Conservation (phyloP, 352 stramenopile species). For the Elongisporangium senticosum region DNA sequence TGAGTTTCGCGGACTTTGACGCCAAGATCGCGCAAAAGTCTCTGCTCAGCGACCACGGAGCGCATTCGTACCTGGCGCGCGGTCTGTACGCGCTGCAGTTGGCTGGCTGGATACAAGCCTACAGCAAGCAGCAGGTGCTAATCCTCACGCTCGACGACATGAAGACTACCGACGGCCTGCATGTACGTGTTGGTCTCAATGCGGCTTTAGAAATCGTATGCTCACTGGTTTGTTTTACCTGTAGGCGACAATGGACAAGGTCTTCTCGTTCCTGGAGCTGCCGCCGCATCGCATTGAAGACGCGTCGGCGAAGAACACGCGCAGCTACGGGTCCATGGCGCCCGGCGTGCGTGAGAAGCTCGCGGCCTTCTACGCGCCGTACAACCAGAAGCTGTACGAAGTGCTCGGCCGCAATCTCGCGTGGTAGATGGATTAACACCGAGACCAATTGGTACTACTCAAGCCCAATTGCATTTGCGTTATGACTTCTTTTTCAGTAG, state of each 20-base stretch:
- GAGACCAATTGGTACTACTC: not conserved
- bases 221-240: slow-evolving; percentile 6
- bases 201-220: slow-evolving; percentile 5
- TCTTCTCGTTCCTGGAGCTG: slow-evolving; percentile 85
- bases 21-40: slow-evolving; percentile 42
- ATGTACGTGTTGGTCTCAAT: slow-evolving; percentile 28
- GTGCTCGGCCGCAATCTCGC: slow-evolving; percentile 56
- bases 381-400: slow-evolving; percentile 71
- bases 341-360: slow-evolving; percentile 50
- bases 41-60: slow-evolving; percentile 53
- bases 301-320: slow-evolving; percentile 81
- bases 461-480: slow-evolving; percentile 8
- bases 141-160: slow-evolving; percentile 94
- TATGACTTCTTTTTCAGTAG: slow-evolving; percentile 36
- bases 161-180: slow-evolving; percentile 56
- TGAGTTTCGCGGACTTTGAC: slow-evolving; percentile 71
- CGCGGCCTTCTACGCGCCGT: slow-evolving; percentile 72
- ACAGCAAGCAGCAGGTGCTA: slow-evolving; percentile 86
- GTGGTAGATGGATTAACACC: slow-evolving; percentile 31
- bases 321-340: slow-evolving; percentile 76
- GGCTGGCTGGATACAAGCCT: slow-evolving; percentile 88
- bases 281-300: slow-evolving; percentile 79
- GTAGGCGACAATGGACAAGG: slow-evolving; percentile 67
- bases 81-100: slow-evolving; percentile 96
- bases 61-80: slow-evolving; percentile 75